These are phyloP conservation scores for Adansonia gregorii DNA, from an alignment of 441 rosid genomes.

Conservation along the genomic window DNA sequence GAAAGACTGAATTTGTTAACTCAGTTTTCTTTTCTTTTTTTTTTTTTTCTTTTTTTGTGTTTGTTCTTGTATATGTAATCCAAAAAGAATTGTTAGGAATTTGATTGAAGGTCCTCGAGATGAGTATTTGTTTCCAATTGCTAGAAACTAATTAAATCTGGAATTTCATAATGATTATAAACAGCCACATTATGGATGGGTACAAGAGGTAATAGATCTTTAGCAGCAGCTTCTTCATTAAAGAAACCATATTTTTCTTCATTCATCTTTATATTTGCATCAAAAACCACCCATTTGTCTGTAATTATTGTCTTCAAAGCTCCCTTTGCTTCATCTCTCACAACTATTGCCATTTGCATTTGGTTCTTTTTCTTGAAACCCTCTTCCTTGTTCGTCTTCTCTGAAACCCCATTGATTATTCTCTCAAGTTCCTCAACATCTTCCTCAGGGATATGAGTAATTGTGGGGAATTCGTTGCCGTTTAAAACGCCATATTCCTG, in stretches of 20 bases:
- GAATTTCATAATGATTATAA: conserved; percentile 41
- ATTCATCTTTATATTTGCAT: conserved; percentile 42
- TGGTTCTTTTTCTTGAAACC: conserved; percentile 21
- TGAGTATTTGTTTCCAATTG: neutral
- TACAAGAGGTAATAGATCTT: conserved; percentile 28
- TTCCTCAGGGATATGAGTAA: conserved; percentile 47
- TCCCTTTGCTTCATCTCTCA: conserved; percentile 15
- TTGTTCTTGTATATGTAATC: neutral
- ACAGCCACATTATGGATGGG: neutral
- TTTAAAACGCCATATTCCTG: conserved; percentile 53
- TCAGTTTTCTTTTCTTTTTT: neutral
- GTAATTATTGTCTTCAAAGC: conserved; percentile 57
- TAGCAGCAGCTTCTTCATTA: conserved; percentile 16
- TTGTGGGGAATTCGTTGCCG: conserved; percentile 48
- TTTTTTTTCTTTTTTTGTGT: neutral
- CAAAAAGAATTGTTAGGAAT: neutral
- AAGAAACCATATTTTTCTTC: neutral
- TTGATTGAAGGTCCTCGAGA: neutral
- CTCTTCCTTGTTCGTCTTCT: conserved; percentile 11
- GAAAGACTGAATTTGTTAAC: neutral
- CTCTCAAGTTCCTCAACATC: conserved; percentile 57
- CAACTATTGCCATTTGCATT: conserved; percentile 29
- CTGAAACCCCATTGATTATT: conserved; percentile 34
- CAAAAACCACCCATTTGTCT: conserved; percentile 70
- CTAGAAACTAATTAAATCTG: conserved; percentile 75